Base-by-base conservation (phyloP, 2,329 filamentous ascomycete species). In the Botryosphaeria agaves region DNA sequence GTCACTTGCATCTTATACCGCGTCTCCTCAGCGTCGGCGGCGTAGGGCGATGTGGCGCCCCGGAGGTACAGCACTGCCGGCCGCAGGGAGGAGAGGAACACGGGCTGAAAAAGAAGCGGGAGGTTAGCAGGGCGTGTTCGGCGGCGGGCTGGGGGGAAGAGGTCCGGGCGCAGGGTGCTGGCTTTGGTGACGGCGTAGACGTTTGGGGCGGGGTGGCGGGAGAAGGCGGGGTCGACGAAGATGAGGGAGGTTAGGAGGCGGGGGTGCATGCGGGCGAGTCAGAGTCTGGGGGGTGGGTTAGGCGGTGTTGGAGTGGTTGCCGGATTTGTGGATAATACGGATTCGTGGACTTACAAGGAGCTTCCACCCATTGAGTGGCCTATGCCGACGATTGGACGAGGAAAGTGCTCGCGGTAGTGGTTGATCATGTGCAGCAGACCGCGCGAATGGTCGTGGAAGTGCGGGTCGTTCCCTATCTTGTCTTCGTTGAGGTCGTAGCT, bases 361-460 rank as follows among this genome's bases (percentile, higher is more conserved):
- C 69, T 71, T 39, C 68, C 84, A 41, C 87, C 87, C 62, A 92
- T 85, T 42, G 82, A 92, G 56, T 95, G 87, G 11, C 83, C 87
- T 17, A 95, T 54, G 33, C 81, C 85, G 38, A 94, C 56, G 14
- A 94, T 61, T 2, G 87, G 87, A 1, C 78, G 76, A 8, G 80
- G 77, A 67, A 89, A 84, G 37, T 79, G 62, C 9, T 64, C 58
- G 25, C 82, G 78, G 55, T 93, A 87, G 32, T 71, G 64, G 53
- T 93, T 94, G 57, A 89, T 67, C 55, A 94, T 69, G 46, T 87
- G 72, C 12, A 89, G 65, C 3, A 93, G 69, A 51, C 95, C 87
- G 28, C 85, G 72, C 27, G 80, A 60, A 49, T 89, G 75, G 55
- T 95, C 87, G 38, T 75, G 66, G 85, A 85, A 95, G 42, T 71